phyloP scores from a whole-genome alignment of 495 filamentous ascomycete species.

The Acidiella bohemica region DNA sequence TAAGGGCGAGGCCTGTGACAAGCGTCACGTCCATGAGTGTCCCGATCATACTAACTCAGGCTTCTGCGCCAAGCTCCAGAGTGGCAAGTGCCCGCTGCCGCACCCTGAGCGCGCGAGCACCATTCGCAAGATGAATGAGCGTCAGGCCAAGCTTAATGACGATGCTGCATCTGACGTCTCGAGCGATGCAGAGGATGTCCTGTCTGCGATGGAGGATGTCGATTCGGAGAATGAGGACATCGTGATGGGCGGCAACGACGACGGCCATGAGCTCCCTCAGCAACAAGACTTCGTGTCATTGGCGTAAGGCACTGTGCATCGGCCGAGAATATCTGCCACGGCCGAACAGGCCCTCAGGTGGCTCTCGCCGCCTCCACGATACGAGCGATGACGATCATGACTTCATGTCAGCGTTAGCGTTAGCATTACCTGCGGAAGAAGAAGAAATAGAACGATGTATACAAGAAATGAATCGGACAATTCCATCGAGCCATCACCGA shows the following conservation, averaged over 20 bases:
- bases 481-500: no score
- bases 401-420: no score
- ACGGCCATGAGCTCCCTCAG: conserved; percentile 39
- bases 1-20: conserved; percentile 60
- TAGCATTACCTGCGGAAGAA: no score
- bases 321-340: no score
- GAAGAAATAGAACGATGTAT: no score
- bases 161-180: conserved; percentile 58
- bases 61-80: conserved; percentile 58
- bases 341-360: no score
- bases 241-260: conserved; percentile 34
- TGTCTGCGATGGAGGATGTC: conserved; percentile 70
- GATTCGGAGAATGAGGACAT: conserved; percentile 74
- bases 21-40: conserved; percentile 77
- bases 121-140: conserved; percentile 45
- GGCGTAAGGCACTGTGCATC: no score
- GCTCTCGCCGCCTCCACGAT: no score
- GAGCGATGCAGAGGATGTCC: conserved; percentile 67
- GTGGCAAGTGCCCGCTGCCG: conserved; percentile 54
- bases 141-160: conserved; percentile 19
- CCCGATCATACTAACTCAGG: conserved; percentile 91
- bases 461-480: no score
- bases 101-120: conserved; percentile 78
- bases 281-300: conserved; percentile 64
- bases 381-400: no score